These are phyloP conservation scores for Colletotrichum chlorophyti DNA, from an alignment of 2,329 filamentous ascomycete genomes.

Conservation along the genomic window DNA sequence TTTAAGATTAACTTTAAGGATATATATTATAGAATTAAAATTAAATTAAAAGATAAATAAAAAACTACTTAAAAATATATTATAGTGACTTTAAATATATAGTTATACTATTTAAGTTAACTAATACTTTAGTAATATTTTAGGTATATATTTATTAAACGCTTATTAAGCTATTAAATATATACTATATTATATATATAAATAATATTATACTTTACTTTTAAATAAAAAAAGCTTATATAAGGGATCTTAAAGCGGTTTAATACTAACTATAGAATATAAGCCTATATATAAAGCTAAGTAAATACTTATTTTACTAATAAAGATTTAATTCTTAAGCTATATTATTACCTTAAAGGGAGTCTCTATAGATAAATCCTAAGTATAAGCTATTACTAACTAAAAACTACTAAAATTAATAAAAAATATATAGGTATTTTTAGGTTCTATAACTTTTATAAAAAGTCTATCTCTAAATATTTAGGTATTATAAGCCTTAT, in stretches of 20 bases:
- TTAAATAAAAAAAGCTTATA: neutral
- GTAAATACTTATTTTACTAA: too few species aligned
- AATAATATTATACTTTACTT: neutral
- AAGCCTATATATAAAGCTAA: neutral
- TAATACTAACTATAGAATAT: too few species aligned
- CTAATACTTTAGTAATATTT: neutral
- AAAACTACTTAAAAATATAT: neutral
- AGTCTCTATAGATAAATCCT: too few species aligned
- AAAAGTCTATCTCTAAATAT: too few species aligned
- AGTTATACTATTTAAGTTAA: neutral
- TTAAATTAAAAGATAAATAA: too few species aligned
- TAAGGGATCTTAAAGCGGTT: neutral
- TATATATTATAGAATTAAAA: neutral
- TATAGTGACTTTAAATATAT: neutral
- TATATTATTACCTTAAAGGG: too few species aligned
- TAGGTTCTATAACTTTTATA: too few species aligned
- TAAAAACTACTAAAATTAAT: neutral
- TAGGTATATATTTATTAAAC: neutral
- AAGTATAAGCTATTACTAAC: too few species aligned
- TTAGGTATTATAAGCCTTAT: too few species aligned
- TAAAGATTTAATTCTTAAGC: too few species aligned
- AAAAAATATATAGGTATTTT: too few species aligned
- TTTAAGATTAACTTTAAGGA: neutral
- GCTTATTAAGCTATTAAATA: neutral
- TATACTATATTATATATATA: neutral